Evolutionary conservation across 768 basidiomycete genomes (phyloP), one percentile per base, ranked within the genome.

Genomic region (Trametes punicea): DNA sequence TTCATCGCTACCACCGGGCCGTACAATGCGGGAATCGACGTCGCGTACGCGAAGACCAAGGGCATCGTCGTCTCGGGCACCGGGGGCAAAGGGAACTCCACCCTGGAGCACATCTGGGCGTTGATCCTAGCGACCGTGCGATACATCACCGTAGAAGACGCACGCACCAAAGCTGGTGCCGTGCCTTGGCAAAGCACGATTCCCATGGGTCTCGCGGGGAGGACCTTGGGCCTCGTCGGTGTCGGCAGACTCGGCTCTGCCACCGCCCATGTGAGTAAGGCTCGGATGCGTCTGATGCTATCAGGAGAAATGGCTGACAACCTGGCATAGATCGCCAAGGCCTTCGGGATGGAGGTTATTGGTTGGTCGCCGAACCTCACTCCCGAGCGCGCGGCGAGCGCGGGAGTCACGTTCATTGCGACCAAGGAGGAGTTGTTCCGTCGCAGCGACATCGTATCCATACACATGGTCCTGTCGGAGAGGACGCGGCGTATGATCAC

Each of bases 321-420:
- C 3, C 18, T 13, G 2, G 2, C 6, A 1, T 33, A 82, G 80
- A 80, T 84, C 56, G 84, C 80, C 6, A 78, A 78, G 58, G 79
- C 75, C 2, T 86, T 87, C 59, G 72, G 75, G 18, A 81, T 87
- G 81, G 73, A 70, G 45, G 78, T 85, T 10, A 69, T 82, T 33
- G 85, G 75, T 0, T 88, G 86, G 86, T 83, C 82, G 3, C 83
- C 83, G 1, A 73, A 87, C 65, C 68, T 89, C 15, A 87, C 83
- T 0, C 74, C 73, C 9, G 81, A 82, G 59, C 74, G 83, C 8
- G 83, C 82, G 9, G 71, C 73, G 4, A 70, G 62, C 11, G 81
- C 79, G 1, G 82, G 81, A 4, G 81, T 80, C 4, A 77, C 76
- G 33, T 79, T 72, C 62, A 73, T 73, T 4, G 49, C 70, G 20